These are phyloP conservation scores for Excoecaria cochinchinensis DNA, from an alignment of 345 rosid genomes.

Conservation along the genomic window DNA sequence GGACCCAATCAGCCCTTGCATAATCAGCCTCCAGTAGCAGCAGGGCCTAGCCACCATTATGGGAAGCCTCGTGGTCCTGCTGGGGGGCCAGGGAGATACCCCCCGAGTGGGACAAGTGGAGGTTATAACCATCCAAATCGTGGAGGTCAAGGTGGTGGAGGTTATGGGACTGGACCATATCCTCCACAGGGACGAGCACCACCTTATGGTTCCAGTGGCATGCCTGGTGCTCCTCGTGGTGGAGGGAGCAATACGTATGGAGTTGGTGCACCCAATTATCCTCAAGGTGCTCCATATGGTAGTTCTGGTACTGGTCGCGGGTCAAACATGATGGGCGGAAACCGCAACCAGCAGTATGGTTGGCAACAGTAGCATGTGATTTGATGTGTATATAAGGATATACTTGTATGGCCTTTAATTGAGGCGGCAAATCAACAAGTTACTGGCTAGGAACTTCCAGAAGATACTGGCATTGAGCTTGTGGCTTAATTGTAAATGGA, in stretches of 20 bases:
- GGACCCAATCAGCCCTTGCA: conserved; percentile 53
- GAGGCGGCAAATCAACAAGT: too few relatives aligned
- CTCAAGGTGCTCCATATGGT: conserved; percentile 73
- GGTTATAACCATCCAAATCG: conserved; percentile 53
- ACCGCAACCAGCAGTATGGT: conserved; percentile 83
- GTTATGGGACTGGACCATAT: conserved; percentile 70
- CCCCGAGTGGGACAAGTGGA: conserved; percentile 57
- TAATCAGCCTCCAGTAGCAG: conserved; percentile 69
- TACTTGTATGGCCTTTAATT: not conserved
- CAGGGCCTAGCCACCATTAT: conserved; percentile 72
- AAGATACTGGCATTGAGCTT: too few relatives aligned
- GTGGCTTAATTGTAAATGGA: too few relatives aligned
- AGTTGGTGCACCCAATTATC: conserved; percentile 66
- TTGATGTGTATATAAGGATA: not conserved
- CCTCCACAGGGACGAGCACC: conserved; percentile 81
- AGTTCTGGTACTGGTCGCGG: conserved; percentile 75
- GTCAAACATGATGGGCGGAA: conserved; percentile 77
- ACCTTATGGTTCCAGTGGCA: conserved; percentile 62
- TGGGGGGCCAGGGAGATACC: conserved; percentile 70
- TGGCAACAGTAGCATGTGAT: conserved; percentile 50
- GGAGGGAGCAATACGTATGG: conserved; percentile 63
- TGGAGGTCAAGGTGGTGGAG: conserved; percentile 56
- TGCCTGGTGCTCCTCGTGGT: conserved; percentile 67
- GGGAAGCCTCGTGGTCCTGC: conserved; percentile 78
- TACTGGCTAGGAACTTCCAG: too few relatives aligned